A percentile compares a stretch with the other conserved stretches of the same genome.
These are phyloP conservation scores for Thecaphora thlaspeos DNA, from an alignment of 1,284 basidiomycete species.

Conservation along the genomic window DNA sequence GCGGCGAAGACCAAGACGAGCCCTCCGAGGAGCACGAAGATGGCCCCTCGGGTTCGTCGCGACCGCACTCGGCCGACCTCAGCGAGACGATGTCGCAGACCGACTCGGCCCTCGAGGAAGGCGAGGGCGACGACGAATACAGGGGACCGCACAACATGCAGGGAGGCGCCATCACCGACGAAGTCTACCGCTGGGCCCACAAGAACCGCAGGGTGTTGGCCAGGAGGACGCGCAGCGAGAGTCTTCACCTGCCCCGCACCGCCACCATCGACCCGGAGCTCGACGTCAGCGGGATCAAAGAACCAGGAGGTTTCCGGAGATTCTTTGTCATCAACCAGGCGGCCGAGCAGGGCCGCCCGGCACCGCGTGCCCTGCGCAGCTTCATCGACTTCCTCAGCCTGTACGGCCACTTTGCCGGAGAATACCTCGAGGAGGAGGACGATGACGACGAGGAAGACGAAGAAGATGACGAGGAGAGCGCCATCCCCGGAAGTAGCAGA, in stretches of 20 bases:
- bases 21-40: conserved; percentile 20
- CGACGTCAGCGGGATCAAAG: conserved; percentile 46
- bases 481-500: conserved; percentile 29
- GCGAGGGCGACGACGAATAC: conserved; percentile 38
- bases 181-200: conserved; percentile 56
- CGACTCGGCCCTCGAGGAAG: conserved; percentile 2
- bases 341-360: conserved; percentile 44
- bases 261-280: conserved; percentile 47
- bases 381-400: conserved; percentile 56
- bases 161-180: conserved; percentile 55
- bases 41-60: conserved; percentile 1
- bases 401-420: conserved; percentile 56
- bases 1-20: not conserved
- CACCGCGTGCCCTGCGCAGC: conserved; percentile 50
- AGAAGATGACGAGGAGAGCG: conserved; percentile 32
- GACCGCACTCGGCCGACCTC: not conserved
- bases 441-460: conserved; percentile 44
- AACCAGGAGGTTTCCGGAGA: conserved; percentile 54
- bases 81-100: not conserved
- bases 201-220: conserved; percentile 41
- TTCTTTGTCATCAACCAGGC: conserved; percentile 51
- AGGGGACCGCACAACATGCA: conserved; percentile 50
- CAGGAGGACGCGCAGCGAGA: conserved; percentile 43
- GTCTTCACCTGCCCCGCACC: conserved; percentile 50
- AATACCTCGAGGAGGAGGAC: conserved; percentile 50